Evolutionary conservation across 495 filamentous ascomycete genomes (phyloP), one percentile per base, ranked within the genome.

Genomic region (Penicillium argentinense): DNA sequence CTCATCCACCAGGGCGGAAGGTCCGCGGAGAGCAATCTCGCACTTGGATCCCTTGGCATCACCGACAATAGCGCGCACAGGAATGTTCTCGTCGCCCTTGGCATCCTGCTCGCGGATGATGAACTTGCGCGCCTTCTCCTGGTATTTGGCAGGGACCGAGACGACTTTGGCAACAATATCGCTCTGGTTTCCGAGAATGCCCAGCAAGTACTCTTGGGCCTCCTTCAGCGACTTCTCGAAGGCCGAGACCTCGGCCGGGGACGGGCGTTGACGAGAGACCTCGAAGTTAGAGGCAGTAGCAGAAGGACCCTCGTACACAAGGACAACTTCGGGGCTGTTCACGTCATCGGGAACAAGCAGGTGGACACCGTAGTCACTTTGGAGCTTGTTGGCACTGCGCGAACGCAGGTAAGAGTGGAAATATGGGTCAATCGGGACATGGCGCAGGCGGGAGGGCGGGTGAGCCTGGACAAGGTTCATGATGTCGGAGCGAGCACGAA

Each of bases 401-500:
- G 79, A 81, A 18, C 79, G 81, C 22, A 96, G 67, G 66, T 88
- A 85, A 5, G 79, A 72, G 64, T 97, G 86, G 74, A 86, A 96
- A 73, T 95, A 96, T 0, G 89, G 84, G 64, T 97, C 88, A 9
- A 97, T 77, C 2, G 77, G 57, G 14, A 95, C 63, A 27, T 83
- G 80, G 16, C 79, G 73, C 39, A 95, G 72, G 40, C 87, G 81
- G 13, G 84, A 75, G 3, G 91, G 91, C 27, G 90, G 90, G 49
- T 92, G 88, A 40, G 83, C 83, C 41, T 82, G 82, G 47, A 95
- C 79, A 26, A 95, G 74, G 54, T 81, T 84, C 67, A 82, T 86
- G 62, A 97, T 87, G 52, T 95, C 89, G 11, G 81, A 80, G 41
- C 87, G 83, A 19, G 89, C 90, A 47, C 83, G 83, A 55, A 91